These are phyloP conservation scores for Candida oleophila DNA, from an alignment of 805 yeast species.

Conservation along the genomic window DNA sequence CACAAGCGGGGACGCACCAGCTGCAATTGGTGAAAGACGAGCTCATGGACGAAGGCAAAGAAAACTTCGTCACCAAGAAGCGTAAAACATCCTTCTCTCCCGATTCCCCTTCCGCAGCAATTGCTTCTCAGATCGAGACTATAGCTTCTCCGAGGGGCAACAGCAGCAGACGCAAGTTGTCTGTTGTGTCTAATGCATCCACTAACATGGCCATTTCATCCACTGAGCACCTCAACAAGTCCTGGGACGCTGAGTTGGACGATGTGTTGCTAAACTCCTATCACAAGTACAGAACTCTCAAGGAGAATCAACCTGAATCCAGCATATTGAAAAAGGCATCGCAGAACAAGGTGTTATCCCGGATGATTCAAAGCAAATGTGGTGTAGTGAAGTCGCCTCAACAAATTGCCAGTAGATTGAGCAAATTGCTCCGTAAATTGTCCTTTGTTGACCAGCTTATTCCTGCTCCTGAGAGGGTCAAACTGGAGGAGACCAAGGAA, in stretches of 20 bases:
- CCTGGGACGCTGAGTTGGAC: constrained; percentile 37
- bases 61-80: constrained; percentile 2
- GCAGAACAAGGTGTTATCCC: constrained; percentile 39
- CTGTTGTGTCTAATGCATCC: constrained; percentile 6
- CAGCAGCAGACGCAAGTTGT: constrained; percentile 8
- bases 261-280: constrained; percentile 34
- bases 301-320: constrained; percentile 21
- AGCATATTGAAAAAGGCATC: constrained; percentile 30
- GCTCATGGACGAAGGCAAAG: not conserved
- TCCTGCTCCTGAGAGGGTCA: not conserved
- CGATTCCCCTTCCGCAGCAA: constrained; percentile 34
- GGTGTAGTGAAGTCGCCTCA: constrained; percentile 36
- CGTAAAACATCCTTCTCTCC: constrained; percentile 6
- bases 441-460: not conserved
- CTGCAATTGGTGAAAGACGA: no score
- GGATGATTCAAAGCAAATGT: constrained; percentile 38
- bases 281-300: constrained; percentile 32
- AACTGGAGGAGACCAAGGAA: constrained; percentile 11
- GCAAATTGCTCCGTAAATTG: constrained; percentile 5
- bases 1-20: no score
- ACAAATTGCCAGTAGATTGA: constrained; percentile 34
- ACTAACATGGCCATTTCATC: constrained; percentile 1
- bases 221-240: constrained; percentile 14
- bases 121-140: constrained; percentile 35
- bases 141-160: constrained; percentile 24